phyloP scores from a whole-genome alignment of 225 moss, liverwort and hornwort species.

The Sphagnum contortum region DNA sequence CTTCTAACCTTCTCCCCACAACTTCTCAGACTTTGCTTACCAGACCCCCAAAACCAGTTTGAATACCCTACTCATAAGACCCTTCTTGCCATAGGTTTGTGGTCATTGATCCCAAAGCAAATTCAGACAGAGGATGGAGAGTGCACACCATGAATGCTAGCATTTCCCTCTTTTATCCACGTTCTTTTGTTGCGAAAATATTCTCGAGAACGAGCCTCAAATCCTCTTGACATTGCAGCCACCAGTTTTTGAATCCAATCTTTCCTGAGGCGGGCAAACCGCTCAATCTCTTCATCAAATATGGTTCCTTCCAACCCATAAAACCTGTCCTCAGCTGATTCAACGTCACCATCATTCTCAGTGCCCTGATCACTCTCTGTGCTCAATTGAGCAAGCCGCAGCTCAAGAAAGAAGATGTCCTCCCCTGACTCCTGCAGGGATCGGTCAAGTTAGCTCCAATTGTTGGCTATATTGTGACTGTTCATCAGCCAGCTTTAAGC shows the following conservation, averaged over 20 bases:
- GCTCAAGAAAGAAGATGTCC: slow-evolving; percentile 76
- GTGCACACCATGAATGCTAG: slow-evolving; percentile 19
- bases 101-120: no score
- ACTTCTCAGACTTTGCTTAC: no score
- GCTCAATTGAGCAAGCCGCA: slow-evolving; percentile 51
- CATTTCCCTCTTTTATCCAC: slow-evolving; percentile 41
- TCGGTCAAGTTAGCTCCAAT: neutral
- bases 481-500: neutral
- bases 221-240: slow-evolving; percentile 45
- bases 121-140: neutral
- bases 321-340: slow-evolving; percentile 5
- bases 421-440: slow-evolving; percentile 75
- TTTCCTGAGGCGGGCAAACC: slow-evolving; percentile 45
- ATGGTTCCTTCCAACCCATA: slow-evolving; percentile 60
- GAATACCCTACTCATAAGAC: no score
- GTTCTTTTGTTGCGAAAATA: slow-evolving; percentile 55
- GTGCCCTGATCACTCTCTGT: slow-evolving; percentile 18
- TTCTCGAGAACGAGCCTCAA: slow-evolving; percentile 61
- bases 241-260: slow-evolving; percentile 64
- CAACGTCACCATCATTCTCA: slow-evolving; percentile 23
- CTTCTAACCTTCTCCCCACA: no score
- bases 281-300: slow-evolving; percentile 60
- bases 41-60: no score
- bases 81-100: no score
- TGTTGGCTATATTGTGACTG: neutral